Base-by-base conservation (phyloP, 2,329 filamentous ascomycete genomes). In the Penicillium crustosum region DNA sequence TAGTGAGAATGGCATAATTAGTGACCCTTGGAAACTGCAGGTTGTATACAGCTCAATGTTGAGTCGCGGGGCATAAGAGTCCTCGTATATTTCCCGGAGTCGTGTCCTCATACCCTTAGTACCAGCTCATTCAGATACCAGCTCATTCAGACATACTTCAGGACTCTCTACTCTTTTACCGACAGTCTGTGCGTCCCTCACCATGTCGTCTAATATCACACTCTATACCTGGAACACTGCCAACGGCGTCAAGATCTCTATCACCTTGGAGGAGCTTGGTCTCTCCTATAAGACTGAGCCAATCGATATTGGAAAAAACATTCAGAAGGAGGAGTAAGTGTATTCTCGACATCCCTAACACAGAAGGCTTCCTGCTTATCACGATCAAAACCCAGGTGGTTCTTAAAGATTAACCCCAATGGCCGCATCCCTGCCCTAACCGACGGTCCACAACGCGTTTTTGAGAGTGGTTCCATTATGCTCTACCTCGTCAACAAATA, bases 341-440 rank as follows among this genome's bases (percentile, higher is more conserved):
- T 9, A 6, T 6, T 12, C 17, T 19, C 29, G 5, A 3, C 4
- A 13, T 19, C 5, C 12, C 12, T 31, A 29, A 2, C 21, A 2
- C 25, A 38, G 23, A 17, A 17, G 2, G 13, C 1, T 17, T 9
- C 19, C 25, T 35, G n/a, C 38, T 49, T 13, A 53, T 38, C 21
- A 36, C 12, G 13, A 12, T 29, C 8, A 17, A 17, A 29, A 29
- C 5, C 38, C 27, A 67, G 68, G 7, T 79, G 77, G 77, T 81
- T 75, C 63, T 60, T 79, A 41, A 72, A 77, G 44, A 78, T 80
- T 58, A 80, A 79, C 58, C 79, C 78, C n/a, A 80, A 80, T 62
- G 79, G 78, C 31, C 75, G 78, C 38, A 79, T 80, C 53, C 78
- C 78, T 23, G 78, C 77, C 27, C 71, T 81, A 47, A 68, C 74